A percentile compares a stretch with the other conserved stretches of the same genome.
These are phyloP conservation scores for Tetrapisispora phaffii DNA, from an alignment of 805 yeast species.

Conservation along the genomic window DNA sequence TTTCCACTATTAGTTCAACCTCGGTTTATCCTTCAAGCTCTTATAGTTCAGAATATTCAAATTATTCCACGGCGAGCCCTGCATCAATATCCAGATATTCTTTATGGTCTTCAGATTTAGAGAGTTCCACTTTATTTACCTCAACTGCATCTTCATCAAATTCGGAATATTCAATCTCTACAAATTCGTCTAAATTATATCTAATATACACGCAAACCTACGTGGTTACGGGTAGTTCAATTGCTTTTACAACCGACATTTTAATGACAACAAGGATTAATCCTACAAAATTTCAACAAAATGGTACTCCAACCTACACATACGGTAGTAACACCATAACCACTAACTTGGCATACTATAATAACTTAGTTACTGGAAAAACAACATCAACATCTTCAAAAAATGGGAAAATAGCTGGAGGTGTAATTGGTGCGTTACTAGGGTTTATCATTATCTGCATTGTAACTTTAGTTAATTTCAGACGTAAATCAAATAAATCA, in stretches of 20 bases:
- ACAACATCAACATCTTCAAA: background rate
- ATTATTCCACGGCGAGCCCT: background rate
- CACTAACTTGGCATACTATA: conserved; percentile 1
- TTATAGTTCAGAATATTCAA: background rate
- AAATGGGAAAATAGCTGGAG: conserved; percentile 21
- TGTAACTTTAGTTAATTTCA: conserved; percentile 10
- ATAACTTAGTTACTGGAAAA: background rate
- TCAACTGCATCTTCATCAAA: background rate
- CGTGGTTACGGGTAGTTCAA: conserved; percentile 13
- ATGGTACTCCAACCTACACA: conserved; percentile 12
- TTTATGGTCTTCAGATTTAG: background rate
- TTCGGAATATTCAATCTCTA: background rate
- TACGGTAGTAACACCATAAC: background rate
- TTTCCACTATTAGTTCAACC: background rate
- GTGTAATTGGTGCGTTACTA: conserved; percentile 27
- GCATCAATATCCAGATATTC: background rate
- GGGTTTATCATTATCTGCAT: conserved; percentile 13
- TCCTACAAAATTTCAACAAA: conserved; percentile 5
- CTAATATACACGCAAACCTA: conserved; percentile 14
- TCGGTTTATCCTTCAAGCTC: background rate
- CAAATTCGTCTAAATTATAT: background rate
- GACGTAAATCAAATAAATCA: conserved; percentile 3
- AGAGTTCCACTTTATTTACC: background rate
- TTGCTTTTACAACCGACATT: conserved; percentile 14
- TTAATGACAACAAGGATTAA: conserved; percentile 12